Conservation (phyloP, 306 rosid species). For the Sphenostylis stenocarpa region DNA sequence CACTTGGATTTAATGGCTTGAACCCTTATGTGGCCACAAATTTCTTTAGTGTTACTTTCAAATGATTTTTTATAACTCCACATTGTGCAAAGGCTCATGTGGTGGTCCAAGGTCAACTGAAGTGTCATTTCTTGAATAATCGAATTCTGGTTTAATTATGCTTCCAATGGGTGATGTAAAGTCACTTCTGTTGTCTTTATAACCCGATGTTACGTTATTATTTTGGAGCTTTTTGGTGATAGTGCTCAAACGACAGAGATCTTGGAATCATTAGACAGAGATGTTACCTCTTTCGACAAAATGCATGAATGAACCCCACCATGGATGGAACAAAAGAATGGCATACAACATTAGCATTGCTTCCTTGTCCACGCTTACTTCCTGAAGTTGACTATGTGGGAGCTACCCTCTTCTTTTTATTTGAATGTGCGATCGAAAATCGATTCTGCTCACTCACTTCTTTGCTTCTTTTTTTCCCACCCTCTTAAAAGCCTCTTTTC, state of each 20-base stretch:
- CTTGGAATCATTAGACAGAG: constrained; percentile 44
- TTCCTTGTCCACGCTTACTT: neutral
- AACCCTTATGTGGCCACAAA: constrained; percentile 23
- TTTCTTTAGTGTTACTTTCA: constrained; percentile 15
- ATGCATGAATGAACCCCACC: constrained; percentile 27
- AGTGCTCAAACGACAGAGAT: constrained; percentile 45
- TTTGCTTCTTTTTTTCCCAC: constrained; percentile 6
- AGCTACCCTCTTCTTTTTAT: constrained; percentile 27
- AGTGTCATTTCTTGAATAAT: constrained; percentile 48
- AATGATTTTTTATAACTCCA: constrained; percentile 31
- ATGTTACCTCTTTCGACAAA: constrained; percentile 25
- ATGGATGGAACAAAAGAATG: neutral
- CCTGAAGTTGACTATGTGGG: constrained; percentile 29
- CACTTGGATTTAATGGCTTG: neutral
- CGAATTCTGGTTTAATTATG: constrained; percentile 25
- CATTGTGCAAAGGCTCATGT: neutral
- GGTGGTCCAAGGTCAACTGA: constrained; percentile 51
- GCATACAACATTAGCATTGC: constrained; percentile 6
- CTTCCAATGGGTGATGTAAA: neutral
- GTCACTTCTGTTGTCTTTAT: constrained; percentile 16
- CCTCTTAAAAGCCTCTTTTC: constrained; percentile 22
- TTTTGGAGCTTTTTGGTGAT: constrained; percentile 38
- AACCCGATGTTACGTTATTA: neutral
- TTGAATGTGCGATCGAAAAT: constrained; percentile 23
- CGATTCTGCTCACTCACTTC: constrained; percentile 5